Evolutionary conservation across 768 basidiomycete species (phyloP).

Genomic region (Boletus edulis): DNA sequence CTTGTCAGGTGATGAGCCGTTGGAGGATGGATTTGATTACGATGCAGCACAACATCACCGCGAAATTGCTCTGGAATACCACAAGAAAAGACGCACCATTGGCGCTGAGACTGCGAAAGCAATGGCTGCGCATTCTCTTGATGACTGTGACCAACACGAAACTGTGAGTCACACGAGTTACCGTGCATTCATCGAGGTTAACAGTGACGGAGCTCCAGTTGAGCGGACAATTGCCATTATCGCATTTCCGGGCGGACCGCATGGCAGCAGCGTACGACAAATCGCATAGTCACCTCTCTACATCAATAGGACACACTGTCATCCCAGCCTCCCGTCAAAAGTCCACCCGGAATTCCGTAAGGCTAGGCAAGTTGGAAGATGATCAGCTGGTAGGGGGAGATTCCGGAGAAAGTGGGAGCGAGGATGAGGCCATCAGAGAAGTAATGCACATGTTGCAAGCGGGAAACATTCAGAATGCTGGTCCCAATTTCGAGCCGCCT

Average conservation of each 20-base stretch:
- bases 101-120: constrained; percentile 51
- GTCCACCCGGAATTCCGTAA: constrained; percentile 51
- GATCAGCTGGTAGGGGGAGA: constrained; percentile 50
- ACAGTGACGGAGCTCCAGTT: constrained; percentile 26
- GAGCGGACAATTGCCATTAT: constrained; percentile 49
- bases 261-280: constrained; percentile 48
- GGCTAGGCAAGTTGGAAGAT: constrained; percentile 55
- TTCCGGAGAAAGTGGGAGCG: constrained; percentile 52
- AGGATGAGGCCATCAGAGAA: constrained; percentile 48
- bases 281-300: constrained; percentile 35
- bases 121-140: constrained; percentile 47
- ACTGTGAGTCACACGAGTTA: constrained; percentile 33
- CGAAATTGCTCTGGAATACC: constrained; percentile 71
- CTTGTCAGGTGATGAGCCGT: constrained; percentile 37
- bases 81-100: constrained; percentile 56
- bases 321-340: constrained; percentile 44
- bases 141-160: constrained; percentile 43
- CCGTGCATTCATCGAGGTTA: constrained; percentile 1
- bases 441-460: constrained; percentile 49
- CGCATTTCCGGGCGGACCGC: constrained; percentile 63
- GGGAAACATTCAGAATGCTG: constrained; percentile 53
- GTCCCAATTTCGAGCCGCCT: constrained; percentile 38
- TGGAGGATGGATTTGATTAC: constrained; percentile 54
- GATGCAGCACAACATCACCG: constrained; percentile 68
- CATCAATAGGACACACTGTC: constrained; percentile 42